Conservation (phyloP, 2,329 filamentous ascomycete genomes). For the Fusarium sp. region DNA sequence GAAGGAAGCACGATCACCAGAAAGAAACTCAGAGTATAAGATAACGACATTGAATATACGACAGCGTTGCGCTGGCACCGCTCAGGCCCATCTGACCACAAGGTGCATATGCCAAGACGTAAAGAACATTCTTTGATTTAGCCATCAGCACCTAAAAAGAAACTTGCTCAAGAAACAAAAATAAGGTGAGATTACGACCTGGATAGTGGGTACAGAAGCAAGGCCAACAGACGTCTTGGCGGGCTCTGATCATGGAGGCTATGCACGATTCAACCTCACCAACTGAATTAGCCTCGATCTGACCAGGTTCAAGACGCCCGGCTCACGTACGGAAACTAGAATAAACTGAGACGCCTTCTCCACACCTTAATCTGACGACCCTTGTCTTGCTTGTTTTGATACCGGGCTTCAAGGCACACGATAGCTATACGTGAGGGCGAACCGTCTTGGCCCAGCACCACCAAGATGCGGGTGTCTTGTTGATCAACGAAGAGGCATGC, state of each 20-base stretch:
- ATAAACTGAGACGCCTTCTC: background rate
- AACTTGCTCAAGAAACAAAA: background rate
- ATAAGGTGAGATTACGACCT: background rate
- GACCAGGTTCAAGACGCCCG: background rate
- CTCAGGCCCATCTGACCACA: background rate
- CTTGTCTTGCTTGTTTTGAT: background rate
- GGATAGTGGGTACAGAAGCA: background rate
- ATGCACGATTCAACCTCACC: background rate
- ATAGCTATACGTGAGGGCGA: background rate
- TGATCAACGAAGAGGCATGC: background rate
- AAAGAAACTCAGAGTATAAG: background rate
- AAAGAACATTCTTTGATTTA: background rate
- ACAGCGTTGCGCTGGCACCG: background rate
- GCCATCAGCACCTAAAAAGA: background rate
- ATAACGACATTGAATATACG: background rate
- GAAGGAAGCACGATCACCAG: background rate
- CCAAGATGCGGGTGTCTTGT: background rate
- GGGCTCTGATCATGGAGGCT: background rate
- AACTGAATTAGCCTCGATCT: background rate
- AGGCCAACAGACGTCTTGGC: background rate
- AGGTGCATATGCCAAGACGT: background rate
- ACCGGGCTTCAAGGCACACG: background rate
- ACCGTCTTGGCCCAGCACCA: background rate
- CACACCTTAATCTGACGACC: background rate
- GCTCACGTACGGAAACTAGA: background rate